Conservation (phyloP, 768 basidiomycete genomes). For the Artomyces pyxidatus region DNA sequence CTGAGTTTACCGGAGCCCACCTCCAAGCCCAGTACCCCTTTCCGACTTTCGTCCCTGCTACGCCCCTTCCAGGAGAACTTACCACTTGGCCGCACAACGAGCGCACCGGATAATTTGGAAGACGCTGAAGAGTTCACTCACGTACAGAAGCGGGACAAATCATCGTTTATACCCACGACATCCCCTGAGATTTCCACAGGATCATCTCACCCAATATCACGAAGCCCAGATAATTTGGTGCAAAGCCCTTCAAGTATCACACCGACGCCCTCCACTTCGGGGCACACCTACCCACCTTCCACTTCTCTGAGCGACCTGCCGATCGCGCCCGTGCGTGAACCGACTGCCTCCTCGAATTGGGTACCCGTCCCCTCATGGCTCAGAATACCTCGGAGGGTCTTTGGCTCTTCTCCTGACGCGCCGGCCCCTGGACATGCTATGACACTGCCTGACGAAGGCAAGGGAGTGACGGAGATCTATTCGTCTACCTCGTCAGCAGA, state of each 20-base stretch:
- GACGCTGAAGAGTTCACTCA: constrained; percentile 64
- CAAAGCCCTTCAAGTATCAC: constrained; percentile 4
- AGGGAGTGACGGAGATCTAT: constrained; percentile 13
- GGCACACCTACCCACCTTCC: constrained; percentile 15
- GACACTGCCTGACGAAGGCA: constrained; percentile 3
- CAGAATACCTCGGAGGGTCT: constrained; percentile 8
- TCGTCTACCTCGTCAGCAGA: constrained; percentile 30
- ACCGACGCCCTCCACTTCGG: background rate
- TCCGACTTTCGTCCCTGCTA: constrained; percentile 57
- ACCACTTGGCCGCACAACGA: constrained; percentile 28
- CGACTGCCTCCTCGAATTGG: constrained; percentile 11
- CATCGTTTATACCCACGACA: constrained; percentile 39
- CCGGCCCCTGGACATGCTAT: background rate
- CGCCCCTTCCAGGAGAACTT: constrained; percentile 56
- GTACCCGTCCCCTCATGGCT: constrained; percentile 17
- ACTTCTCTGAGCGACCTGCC: constrained; percentile 2
- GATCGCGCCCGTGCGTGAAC: constrained; percentile 4
- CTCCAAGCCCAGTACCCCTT: constrained; percentile 30
- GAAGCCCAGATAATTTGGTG: background rate
- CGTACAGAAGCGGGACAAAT: constrained; percentile 43
- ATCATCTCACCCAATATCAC: background rate
- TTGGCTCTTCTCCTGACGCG: background rate
- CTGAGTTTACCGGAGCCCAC: constrained; percentile 19
- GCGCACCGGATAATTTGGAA: constrained; percentile 26
- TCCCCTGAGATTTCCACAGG: constrained; percentile 1